Evolutionary conservation across 805 yeast genomes (phyloP), one percentile per base, ranked within the genome.

Genomic region (Candida chauliodis): DNA sequence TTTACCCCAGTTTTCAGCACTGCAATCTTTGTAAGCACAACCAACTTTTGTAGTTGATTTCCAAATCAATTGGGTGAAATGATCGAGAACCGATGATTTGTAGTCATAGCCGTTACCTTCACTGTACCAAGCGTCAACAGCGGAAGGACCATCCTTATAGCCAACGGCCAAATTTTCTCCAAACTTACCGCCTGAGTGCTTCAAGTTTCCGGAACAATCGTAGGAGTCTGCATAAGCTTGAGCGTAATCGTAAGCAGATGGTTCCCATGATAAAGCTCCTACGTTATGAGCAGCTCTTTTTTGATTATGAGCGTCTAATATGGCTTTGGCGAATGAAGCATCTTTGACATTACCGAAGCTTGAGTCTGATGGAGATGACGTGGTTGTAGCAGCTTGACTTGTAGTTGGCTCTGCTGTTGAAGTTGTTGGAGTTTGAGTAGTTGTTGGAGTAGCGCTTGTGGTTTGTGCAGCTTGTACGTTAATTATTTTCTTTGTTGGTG

Each of bases 31-130:
- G 58, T 69, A 64, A 37, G 83, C 93, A 65, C 95, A 86, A 14
- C 95, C 95, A 11, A 86, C 40, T 46, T 68, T 57, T 8, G 78
- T 68, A 21, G 86, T 66, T 19, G 64, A 57, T 46, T 69, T 73
- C 95, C 95, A 86, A 22, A 86, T 76, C 32, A 86, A 65, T 58
- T 84, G 93, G 15, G 95, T 84, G 63, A 84, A 87, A 60, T 87
- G 95, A 48, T 66, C 60, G 40, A 62, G 68, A 38, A 62, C 56
- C 32, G 72, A 69, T 34, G 62, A 49, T 38, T 49, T 23, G 48
- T 49, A 58, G 34, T 55, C 50, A 43, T 56, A 61, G 31, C 48
- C 48, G 5, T 49, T 40, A 36, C 67, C 68, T 51, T 66, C 72
- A 30, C 44, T 55, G 51, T 66, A 66, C 73, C 73, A 67, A 14